Evolutionary conservation across 805 yeast genomes (phyloP).

Genomic region (Komagataella pseudopastoris): DNA sequence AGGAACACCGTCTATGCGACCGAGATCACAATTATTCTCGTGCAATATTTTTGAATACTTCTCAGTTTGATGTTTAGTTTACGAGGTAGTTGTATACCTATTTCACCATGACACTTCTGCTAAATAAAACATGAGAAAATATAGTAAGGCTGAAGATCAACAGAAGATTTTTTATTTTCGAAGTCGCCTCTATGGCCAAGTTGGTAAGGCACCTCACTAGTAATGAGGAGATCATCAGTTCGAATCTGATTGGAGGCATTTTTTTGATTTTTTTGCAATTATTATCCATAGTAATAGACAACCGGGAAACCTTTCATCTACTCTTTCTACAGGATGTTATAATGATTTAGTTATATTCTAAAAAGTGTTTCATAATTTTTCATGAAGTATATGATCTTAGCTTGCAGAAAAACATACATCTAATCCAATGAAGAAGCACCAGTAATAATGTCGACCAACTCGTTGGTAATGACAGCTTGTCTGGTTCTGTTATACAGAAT

Average conservation of each 20-base stretch:
- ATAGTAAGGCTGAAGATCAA: neutral
- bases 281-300: neutral
- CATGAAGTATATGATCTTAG: neutral
- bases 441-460: slow-evolving; percentile 97
- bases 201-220: slow-evolving; percentile 1
- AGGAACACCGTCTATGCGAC: no score
- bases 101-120: no score
- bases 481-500: slow-evolving; percentile 98
- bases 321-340: slow-evolving; percentile 5
- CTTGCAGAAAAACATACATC: neutral
- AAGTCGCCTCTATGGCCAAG: slow-evolving; percentile 1
- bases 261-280: neutral
- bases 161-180: neutral
- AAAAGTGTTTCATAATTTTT: neutral
- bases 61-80: no score
- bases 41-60: no score
- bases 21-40: no score
- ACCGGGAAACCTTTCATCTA: neutral
- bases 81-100: no score
- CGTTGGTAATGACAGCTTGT: slow-evolving; percentile 99
- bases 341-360: neutral
- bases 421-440: slow-evolving; percentile 99
- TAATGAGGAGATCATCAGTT: slow-evolving; percentile 1
- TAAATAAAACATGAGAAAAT: no score
- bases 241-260: slow-evolving; percentile 1